phyloP scores from a whole-genome alignment of 805 yeast species.

The Kregervanrija fluxuum region DNA sequence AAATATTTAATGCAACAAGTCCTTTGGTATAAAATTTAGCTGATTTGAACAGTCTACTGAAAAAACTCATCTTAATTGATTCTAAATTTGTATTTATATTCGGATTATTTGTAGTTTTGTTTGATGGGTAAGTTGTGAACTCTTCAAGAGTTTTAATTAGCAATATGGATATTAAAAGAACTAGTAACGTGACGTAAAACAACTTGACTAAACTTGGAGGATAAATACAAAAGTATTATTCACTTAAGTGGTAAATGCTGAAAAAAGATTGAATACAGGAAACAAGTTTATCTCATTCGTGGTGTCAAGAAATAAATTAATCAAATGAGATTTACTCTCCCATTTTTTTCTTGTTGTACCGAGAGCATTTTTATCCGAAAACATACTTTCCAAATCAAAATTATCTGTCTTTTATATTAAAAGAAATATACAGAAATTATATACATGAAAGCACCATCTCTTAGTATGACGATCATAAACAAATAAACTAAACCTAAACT shows the following conservation, averaged over 20 bases:
- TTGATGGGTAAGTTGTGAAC: background rate
- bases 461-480: background rate
- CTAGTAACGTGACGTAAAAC: slow-evolving; percentile 5
- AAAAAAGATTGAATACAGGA: too few relatives aligned
- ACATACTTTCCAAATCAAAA: too few relatives aligned
- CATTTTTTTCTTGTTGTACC: too few relatives aligned
- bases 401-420: too few relatives aligned
- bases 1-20: slow-evolving; percentile 42
- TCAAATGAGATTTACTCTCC: too few relatives aligned
- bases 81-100: too few relatives aligned
- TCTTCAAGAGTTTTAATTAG: background rate
- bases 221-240: background rate
- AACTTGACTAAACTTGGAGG: slow-evolving; percentile 9
- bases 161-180: background rate
- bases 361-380: too few relatives aligned
- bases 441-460: background rate
- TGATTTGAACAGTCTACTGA: slow-evolving; percentile 18
- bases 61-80: slow-evolving; percentile 7
- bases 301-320: too few relatives aligned
- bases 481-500: background rate
- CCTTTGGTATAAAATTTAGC: slow-evolving; percentile 54
- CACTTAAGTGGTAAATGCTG: too few relatives aligned
- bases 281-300: too few relatives aligned
- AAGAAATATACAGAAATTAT: background rate
- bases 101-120: too few relatives aligned